Evolutionary conservation across 169 alveolate genomes (phyloP), one percentile per base, ranked within the genome.

Genomic region (Eimeria praecox): DNA sequence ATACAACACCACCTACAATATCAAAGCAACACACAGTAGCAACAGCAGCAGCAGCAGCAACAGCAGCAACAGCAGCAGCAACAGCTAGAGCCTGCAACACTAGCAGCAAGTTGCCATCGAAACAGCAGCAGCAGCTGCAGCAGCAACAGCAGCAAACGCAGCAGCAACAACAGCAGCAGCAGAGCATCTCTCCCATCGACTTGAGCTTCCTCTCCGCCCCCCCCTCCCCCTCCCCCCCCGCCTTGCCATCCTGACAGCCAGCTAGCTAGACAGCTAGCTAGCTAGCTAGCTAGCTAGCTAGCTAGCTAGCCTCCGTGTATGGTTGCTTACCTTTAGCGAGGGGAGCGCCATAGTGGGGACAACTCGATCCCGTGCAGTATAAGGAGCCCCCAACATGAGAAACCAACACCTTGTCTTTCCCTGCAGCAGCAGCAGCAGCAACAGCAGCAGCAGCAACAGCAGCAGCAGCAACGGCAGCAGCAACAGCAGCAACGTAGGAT

Each of bases 261-360:
- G 85, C 56, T 49, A 49, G 56, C 56, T 49, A 49, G 56, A 5
- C 56, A 49, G 56, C 66, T 56, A 56, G 66, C 66, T 56, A 20
- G 66, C n/a, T 56, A 5, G 66, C 66, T 56, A 56, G 66, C 66
- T 56, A 56, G 66, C 66, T 56, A 16, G 27, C 24, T 56, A 56
- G 66, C 66, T 56, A 56, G 66, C n/a, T 56, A 56, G 66, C 87
- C n/a, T n/a, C n/a, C n/a, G n/a, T n/a, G n/a, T n/a, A n/a, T n/a
- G n/a, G n/a, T n/a, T n/a, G n/a, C n/a, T 82, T 71, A 62, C 97
- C 97, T 69, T 94, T 96, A 52, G 30, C 92, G 38, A 96, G 93
- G 30, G 97, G 96, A 22, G 94, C 96, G 71, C 95, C 88, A 73
- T 92, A 96, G 92, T 96, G 97, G 20, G 95, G 89, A 95, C 97